Evolutionary conservation across 306 rosid species (phyloP).

Genomic region (Arachis stenosperma): DNA sequence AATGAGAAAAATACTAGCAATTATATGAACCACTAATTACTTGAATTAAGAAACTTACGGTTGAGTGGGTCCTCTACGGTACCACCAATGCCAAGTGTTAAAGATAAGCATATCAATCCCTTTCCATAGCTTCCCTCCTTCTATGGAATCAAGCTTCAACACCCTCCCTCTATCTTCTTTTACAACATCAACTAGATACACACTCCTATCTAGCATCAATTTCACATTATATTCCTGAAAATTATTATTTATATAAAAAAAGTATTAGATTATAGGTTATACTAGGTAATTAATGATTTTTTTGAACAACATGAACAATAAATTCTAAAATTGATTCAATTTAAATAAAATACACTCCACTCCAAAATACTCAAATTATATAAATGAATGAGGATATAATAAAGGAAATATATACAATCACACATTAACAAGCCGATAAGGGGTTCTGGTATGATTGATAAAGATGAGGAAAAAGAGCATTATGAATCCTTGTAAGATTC

Average conservation of each 20-base stretch:
- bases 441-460: neutral
- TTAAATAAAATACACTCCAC: too few relatives aligned
- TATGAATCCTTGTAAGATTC: neutral
- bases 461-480: slow-evolving; percentile 7
- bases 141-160: slow-evolving; percentile 78
- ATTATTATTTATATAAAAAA: neutral
- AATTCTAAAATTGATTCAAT: too few relatives aligned
- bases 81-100: slow-evolving; percentile 99
- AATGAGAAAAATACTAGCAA: neutral
- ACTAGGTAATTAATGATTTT: too few relatives aligned
- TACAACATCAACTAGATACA: slow-evolving; percentile 76
- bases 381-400: neutral
- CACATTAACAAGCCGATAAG: neutral
- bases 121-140: slow-evolving; percentile 67
- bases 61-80: slow-evolving; percentile 89
- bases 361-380: too few relatives aligned
- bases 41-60: slow-evolving; percentile 53
- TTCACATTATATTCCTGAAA: slow-evolving; percentile 69
- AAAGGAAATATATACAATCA: neutral
- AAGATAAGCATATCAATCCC: slow-evolving; percentile 73
- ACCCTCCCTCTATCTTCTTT: slow-evolving; percentile 70
- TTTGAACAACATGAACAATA: too few relatives aligned
- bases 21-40: neutral
- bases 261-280: too few relatives aligned
- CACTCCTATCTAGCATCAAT: slow-evolving; percentile 84